Conservation (phyloP, 305 asterid species). For the Plantago lanceolata region DNA sequence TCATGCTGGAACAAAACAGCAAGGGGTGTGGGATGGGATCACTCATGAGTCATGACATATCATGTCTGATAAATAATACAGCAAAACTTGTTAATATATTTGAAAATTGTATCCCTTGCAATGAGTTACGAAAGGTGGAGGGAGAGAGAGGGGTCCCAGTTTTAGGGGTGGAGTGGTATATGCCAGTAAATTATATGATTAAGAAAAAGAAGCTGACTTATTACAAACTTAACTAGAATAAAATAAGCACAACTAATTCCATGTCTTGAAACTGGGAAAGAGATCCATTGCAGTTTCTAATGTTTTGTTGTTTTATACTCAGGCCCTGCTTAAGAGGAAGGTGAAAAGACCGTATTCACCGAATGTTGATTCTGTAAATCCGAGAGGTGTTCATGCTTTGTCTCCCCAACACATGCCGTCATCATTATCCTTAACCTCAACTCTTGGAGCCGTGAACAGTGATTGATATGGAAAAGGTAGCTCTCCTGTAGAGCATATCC, state of each 20-base stretch:
- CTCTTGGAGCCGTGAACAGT: slow-evolving; percentile 65
- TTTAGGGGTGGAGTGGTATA: too few relatives aligned
- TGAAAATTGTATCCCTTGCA: too few relatives aligned
- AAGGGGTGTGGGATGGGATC: neutral
- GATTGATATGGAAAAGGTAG: slow-evolving; percentile 33
- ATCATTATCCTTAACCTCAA: slow-evolving; percentile 44
- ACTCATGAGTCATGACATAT: too few relatives aligned
- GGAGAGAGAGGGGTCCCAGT: too few relatives aligned
- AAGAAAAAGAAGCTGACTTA: too few relatives aligned
- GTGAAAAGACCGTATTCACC: slow-evolving; percentile 87
- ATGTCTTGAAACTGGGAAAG: neutral
- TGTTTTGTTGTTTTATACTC: slow-evolving; percentile 15
- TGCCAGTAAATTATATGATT: too few relatives aligned
- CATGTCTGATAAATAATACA: too few relatives aligned
- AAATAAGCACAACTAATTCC: too few relatives aligned
- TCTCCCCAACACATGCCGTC: slow-evolving; percentile 82
- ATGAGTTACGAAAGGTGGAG: too few relatives aligned
- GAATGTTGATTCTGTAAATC: slow-evolving; percentile 36
- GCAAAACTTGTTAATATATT: too few relatives aligned
- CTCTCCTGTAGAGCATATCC: neutral
- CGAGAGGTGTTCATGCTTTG: slow-evolving; percentile 38
- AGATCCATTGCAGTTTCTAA: neutral
- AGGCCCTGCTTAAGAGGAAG: slow-evolving; percentile 68
- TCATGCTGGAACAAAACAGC: slow-evolving; percentile 8
- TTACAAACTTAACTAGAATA: too few relatives aligned